Percentiles rank a stretch among this genome's conserved stretches.
Evolutionary conservation across 192 early-diverging fungal species (phyloP).

Genomic region (Backusella luteola): DNA sequence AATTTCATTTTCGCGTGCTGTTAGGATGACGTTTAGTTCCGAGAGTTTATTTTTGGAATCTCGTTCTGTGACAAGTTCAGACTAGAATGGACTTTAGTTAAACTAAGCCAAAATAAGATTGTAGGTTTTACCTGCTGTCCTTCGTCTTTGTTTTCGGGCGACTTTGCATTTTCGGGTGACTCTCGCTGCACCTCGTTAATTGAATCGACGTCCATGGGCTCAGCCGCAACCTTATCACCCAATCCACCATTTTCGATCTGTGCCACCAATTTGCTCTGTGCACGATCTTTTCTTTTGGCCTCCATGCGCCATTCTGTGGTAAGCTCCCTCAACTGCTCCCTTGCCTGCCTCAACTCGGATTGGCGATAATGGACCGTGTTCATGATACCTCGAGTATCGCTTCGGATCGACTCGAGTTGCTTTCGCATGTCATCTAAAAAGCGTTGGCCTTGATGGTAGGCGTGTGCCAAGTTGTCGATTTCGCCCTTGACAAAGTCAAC

Average conservation of each 20-base stretch:
- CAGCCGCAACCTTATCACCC: constrained; percentile 10
- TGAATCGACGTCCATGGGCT: background rate
- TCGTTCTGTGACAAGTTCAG: constrained; percentile 23
- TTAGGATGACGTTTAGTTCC: constrained; percentile 44
- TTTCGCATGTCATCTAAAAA: background rate
- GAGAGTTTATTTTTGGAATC: constrained; percentile 41
- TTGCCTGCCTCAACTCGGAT: constrained; percentile 2
- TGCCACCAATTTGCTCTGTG: constrained; percentile 40
- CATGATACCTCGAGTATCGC: background rate
- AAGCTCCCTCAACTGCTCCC: constrained; percentile 40
- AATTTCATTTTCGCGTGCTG: constrained; percentile 48
- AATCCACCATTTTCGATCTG: constrained; percentile 20
- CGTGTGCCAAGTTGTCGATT: background rate
- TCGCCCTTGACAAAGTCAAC: background rate
- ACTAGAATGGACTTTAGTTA: background rate
- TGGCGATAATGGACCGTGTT: background rate
- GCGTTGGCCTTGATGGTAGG: background rate
- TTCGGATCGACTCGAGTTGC: background rate
- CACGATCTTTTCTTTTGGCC: constrained; percentile 48
- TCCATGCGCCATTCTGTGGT: constrained; percentile 39
- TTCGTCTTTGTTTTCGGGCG: background rate
- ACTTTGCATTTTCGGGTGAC: background rate
- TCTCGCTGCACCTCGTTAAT: background rate
- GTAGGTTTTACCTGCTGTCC: background rate
- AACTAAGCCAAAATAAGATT: too few species aligned